Evolutionary conservation across 2,329 filamentous ascomycete species (phyloP), one percentile per base, ranked within the genome.

Genomic region (Ophiostoma ulmi): DNA sequence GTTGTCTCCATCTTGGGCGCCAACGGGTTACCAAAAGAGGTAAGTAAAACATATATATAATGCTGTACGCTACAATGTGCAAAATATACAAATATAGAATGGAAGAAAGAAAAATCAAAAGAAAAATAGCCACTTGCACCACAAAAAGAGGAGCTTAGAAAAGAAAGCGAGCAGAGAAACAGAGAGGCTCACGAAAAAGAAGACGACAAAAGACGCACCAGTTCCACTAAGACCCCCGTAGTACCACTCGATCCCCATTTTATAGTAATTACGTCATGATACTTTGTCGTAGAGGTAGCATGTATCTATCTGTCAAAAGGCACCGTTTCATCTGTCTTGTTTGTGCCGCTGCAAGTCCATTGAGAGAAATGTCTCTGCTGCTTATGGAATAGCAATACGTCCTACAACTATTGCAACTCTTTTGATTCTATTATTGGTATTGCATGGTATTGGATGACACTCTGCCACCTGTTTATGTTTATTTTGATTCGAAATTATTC

Each of bases 191-290:
- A 44, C 13, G 5, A 44, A 44, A 48, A 48, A 20, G 44, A 48
- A 48, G 17, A n/a, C 44, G 5, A 48, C 22, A 26, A 22, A 58
- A 26, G 52, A 14, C 52, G n/a, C 52, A 22, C 17, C 22, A 26
- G 52, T 58, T 22, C 52, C 52, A 22, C 52, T 22, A 26, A 22
- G n/a, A 58, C 22, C 52, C n/a, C 22, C 22, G 22, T 26, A 58
- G 22, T 26, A 58, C n/a, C 8, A 26, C n/a, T 58, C 5, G n/a
- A 55, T 64, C 31, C n/a, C 61, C 35, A 64, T 64, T n/a, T 20
- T n/a, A 64, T 14, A 39, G 61, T 2, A 64, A 64, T 64, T 64
- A 64, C 61, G 61, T 64, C 61, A 64, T 64, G 31, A n/a, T 38
- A 38, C 31, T 38, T 35, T 17, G 61, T 36, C 61, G 26, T 31